Percentiles rank a stretch among this genome's conserved stretches.
phyloP scores from a whole-genome alignment of 345 rosid species.

The Eucalyptus brandiana region DNA sequence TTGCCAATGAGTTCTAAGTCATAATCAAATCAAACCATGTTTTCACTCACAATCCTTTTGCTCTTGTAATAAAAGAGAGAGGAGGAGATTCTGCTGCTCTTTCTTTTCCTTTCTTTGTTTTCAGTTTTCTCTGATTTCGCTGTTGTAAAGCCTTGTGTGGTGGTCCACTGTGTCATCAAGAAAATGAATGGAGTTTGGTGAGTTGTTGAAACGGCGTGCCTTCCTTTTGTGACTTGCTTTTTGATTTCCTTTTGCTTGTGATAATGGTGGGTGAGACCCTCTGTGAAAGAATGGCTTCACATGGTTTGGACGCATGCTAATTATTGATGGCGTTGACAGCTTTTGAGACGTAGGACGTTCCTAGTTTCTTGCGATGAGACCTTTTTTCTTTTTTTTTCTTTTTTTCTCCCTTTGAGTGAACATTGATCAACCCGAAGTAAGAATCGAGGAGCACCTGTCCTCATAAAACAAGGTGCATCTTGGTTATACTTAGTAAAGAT shows the following conservation, averaged over 20 bases:
- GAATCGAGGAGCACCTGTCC: not conserved
- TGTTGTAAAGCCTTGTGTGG: not conserved
- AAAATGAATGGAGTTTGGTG: not conserved
- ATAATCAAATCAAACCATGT: not conserved
- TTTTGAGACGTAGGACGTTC: not conserved
- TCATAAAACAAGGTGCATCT: not conserved
- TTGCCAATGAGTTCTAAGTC: conserved; percentile 26
- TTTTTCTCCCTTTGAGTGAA: not conserved
- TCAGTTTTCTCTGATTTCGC: not conserved
- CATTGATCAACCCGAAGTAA: not conserved
- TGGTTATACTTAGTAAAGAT: not conserved
- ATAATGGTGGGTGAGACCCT: not conserved
- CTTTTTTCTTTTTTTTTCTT: not conserved
- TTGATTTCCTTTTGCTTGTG: not conserved
- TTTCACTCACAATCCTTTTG: not conserved
- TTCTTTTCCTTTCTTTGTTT: not conserved
- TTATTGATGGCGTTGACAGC: not conserved
- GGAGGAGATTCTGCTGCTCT: not conserved
- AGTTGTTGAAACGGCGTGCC: not conserved
- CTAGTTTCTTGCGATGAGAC: not conserved
- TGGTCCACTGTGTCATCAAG: not conserved
- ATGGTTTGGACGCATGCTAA: not conserved
- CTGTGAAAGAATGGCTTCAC: not conserved
- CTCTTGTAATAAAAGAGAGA: conserved; percentile 1
- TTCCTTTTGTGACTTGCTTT: not conserved